Percentiles rank a stretch among this genome's conserved stretches.
Conservation (phyloP, 306 rosid genomes). For the Fagus sylvatica region DNA sequence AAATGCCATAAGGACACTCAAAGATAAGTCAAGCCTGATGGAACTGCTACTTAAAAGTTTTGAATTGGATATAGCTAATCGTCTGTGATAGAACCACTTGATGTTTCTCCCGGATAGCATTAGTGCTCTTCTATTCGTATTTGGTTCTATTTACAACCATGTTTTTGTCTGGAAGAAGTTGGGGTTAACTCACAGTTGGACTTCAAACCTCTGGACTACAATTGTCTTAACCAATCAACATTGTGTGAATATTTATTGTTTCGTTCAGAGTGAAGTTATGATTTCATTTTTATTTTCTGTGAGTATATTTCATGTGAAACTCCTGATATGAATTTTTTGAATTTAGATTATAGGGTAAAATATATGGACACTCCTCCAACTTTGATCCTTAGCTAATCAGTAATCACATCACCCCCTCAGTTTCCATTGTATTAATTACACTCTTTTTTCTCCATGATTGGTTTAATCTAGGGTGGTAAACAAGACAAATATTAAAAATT, state of each 20-base stretch:
- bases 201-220: neutral
- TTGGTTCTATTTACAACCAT: slow-evolving; percentile 10
- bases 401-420: too few species aligned
- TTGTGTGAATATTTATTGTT: neutral
- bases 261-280: neutral
- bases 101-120: slow-evolving; percentile 10
- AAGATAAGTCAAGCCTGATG: slow-evolving; percentile 36
- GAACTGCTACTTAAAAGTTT: slow-evolving; percentile 17
- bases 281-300: neutral
- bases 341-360: too few species aligned
- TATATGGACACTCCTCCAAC: too few species aligned
- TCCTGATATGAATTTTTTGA: neutral
- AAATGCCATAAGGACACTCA: slow-evolving; percentile 22
- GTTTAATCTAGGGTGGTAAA: too few species aligned
- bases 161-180: slow-evolving; percentile 4
- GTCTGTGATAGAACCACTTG: slow-evolving; percentile 14
- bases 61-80: slow-evolving; percentile 12
- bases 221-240: neutral
- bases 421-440: too few species aligned
- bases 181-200: slow-evolving; percentile 9
- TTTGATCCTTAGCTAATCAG: too few species aligned
- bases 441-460: too few species aligned
- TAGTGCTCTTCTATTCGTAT: slow-evolving; percentile 15
- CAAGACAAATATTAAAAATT: too few species aligned
- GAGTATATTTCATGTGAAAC: neutral